Evolutionary conservation across 2,329 filamentous ascomycete genomes (phyloP).

Genomic region (Epichloe elymi): DNA sequence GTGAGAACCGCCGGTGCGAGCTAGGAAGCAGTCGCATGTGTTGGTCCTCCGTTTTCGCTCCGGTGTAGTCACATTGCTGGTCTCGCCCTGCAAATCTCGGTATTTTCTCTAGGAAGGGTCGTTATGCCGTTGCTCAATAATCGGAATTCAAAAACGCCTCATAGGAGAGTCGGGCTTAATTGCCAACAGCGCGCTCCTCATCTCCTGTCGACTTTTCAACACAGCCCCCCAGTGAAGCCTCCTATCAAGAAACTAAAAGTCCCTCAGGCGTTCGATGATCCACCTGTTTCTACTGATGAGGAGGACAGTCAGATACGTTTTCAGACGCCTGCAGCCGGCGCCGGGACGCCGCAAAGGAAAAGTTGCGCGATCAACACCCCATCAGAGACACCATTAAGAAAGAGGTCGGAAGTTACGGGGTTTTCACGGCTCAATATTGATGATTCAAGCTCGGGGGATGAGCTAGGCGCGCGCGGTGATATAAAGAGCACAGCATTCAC

Average conservation of each 20-base stretch:
- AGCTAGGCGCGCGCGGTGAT: constrained; percentile 13
- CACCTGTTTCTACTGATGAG: constrained; percentile 18
- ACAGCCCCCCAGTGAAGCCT: neutral
- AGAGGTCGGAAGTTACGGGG: neutral
- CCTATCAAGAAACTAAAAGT: constrained; percentile 5
- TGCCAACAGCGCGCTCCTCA: constrained; percentile 3
- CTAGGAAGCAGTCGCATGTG: neutral
- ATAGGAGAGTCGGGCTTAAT: constrained; percentile 13
- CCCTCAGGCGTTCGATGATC: constrained; percentile 9
- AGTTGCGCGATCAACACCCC: neutral
- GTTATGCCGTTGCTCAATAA: constrained; percentile 5
- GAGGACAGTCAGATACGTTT: constrained; percentile 8
- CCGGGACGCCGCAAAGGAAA: neutral
- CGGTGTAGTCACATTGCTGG: neutral
- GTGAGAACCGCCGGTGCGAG: neutral
- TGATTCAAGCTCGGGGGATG: constrained; percentile 14
- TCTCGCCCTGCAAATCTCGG: neutral
- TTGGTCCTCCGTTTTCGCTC: neutral
- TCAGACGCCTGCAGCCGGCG: constrained; percentile 3
- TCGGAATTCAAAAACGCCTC: neutral
- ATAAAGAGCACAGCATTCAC: constrained; percentile 24
- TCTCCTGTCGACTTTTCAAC: constrained; percentile 8
- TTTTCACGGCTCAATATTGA: constrained; percentile 1
- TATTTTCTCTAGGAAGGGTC: neutral
- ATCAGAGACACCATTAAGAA: neutral